Conservation (phyloP, 192 early-diverging fungal genomes). For the Jimgerdemannia flammicorona region DNA sequence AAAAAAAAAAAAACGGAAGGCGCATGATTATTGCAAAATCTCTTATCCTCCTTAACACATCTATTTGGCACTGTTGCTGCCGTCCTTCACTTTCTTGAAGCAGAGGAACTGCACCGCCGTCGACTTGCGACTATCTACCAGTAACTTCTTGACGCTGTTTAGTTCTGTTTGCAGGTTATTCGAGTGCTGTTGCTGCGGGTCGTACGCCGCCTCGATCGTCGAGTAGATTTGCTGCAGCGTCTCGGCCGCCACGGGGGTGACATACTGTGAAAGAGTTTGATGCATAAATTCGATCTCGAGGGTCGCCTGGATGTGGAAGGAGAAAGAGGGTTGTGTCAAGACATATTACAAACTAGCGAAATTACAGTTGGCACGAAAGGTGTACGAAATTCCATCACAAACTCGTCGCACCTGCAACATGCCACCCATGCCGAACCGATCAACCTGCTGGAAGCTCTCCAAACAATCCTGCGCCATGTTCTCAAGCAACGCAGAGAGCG, state of each 20-base stretch:
- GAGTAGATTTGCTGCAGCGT: slow-evolving; percentile 74
- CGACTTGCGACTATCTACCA: slow-evolving; percentile 45
- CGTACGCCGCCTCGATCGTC: slow-evolving; percentile 63
- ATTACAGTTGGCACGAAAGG: too few relatives aligned
- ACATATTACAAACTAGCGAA: too few relatives aligned
- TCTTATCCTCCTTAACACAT: too few relatives aligned
- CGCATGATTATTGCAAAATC: too few relatives aligned
- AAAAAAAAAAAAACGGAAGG: too few relatives aligned
- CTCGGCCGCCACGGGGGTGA: slow-evolving; percentile 59
- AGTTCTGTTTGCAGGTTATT: slow-evolving; percentile 50
- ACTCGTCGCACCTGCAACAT: slow-evolving; percentile 71
- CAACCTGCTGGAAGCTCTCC: slow-evolving; percentile 71
- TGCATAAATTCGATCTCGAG: slow-evolving; percentile 90
- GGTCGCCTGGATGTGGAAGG: slow-evolving; percentile 52
- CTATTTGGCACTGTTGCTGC: too few relatives aligned
- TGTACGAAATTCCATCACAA: neutral
- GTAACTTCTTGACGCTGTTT: slow-evolving; percentile 44
- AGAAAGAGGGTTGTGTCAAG: neutral
- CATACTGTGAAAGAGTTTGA: slow-evolving; percentile 75
- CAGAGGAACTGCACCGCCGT: slow-evolving; percentile 56
- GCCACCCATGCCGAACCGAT: slow-evolving; percentile 85
- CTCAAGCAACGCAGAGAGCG: slow-evolving; percentile 69
- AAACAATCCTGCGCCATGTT: slow-evolving; percentile 79
- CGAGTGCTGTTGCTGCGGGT: slow-evolving; percentile 39
- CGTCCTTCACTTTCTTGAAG: slow-evolving; percentile 42